Conservation (phyloP, 805 yeast genomes). For the Wickerhamiella occidentalis region DNA sequence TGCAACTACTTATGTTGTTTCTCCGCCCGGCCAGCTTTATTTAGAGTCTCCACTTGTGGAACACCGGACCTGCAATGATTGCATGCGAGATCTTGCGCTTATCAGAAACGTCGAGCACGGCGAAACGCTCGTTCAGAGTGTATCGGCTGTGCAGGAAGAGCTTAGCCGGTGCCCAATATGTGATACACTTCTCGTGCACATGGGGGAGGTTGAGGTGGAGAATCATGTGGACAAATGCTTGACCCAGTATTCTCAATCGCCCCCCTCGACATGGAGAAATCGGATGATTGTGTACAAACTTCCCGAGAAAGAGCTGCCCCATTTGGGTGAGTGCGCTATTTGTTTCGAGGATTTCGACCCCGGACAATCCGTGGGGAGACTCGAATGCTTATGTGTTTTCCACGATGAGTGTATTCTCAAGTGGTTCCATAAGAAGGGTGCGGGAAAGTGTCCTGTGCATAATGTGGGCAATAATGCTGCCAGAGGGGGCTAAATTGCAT, state of each 20-base stretch:
- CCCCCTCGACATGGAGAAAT: slow-evolving; percentile 37
- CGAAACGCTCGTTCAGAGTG: slow-evolving; percentile 21
- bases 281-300: slow-evolving; percentile 71
- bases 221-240: slow-evolving; percentile 64
- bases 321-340: slow-evolving; percentile 72
- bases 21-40: slow-evolving; percentile 39
- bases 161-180: slow-evolving; percentile 32
- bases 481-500: too few relatives aligned
- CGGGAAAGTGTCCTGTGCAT: slow-evolving; percentile 81
- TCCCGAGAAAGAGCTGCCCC: slow-evolving; percentile 27
- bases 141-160: slow-evolving; percentile 23
- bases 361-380: slow-evolving; percentile 79
- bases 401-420: slow-evolving; percentile 82
- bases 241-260: slow-evolving; percentile 32
- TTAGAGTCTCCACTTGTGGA: slow-evolving; percentile 41
- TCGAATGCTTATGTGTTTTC: slow-evolving; percentile 89
- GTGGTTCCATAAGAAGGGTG: slow-evolving; percentile 83
- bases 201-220: slow-evolving; percentile 36
- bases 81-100: slow-evolving; percentile 51
- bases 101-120: slow-evolving; percentile 24
- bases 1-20: slow-evolving; percentile 46
- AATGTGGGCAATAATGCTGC: slow-evolving; percentile 16
- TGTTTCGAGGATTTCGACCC: slow-evolving; percentile 81
- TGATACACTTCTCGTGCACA: slow-evolving; percentile 22
- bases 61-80: slow-evolving; percentile 65